Percentiles rank a stretch among this genome's conserved stretches.
Conservation (phyloP, 129 eudicot genomes). For the Saposhnikovia divaricata region DNA sequence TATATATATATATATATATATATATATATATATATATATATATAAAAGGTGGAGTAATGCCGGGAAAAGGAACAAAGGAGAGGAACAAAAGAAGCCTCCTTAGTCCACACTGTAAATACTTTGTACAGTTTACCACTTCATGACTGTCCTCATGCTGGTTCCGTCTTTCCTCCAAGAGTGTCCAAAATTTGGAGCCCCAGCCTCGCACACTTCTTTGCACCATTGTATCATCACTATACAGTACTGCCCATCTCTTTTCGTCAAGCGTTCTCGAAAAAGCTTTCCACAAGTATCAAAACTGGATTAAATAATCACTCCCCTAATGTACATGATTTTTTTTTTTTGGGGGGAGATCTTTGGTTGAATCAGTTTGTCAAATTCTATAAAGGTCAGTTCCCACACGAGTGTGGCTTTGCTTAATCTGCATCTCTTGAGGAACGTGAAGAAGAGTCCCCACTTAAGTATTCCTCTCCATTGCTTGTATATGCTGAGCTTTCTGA, state of each 20-base stretch:
- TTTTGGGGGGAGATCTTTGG: not conserved
- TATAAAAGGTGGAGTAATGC: not conserved
- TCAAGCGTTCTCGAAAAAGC: not conserved
- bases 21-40: no score
- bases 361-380: not conserved
- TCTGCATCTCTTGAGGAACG: slow-evolving; percentile 68
- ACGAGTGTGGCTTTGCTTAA: slow-evolving; percentile 38
- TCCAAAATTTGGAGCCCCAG: slow-evolving; percentile 13
- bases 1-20: no score
- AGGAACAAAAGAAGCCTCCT: slow-evolving; percentile 1
- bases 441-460: slow-evolving; percentile 52
- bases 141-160: not conserved
- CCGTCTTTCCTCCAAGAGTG: not conserved
- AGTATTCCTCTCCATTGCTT: slow-evolving; percentile 46
- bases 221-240: no score
- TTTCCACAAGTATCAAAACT: slow-evolving; percentile 13
- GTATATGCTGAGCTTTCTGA: slow-evolving; percentile 34
- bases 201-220: not conserved
- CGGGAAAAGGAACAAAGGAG: not conserved
- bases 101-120: not conserved
- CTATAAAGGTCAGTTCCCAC: slow-evolving; percentile 35
- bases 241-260: not conserved
- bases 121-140: not conserved
- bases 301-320: not conserved
- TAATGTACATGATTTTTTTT: not conserved